phyloP scores from a whole-genome alignment of 2,329 filamentous ascomycete species.

The Xenoacremonium recifei region DNA sequence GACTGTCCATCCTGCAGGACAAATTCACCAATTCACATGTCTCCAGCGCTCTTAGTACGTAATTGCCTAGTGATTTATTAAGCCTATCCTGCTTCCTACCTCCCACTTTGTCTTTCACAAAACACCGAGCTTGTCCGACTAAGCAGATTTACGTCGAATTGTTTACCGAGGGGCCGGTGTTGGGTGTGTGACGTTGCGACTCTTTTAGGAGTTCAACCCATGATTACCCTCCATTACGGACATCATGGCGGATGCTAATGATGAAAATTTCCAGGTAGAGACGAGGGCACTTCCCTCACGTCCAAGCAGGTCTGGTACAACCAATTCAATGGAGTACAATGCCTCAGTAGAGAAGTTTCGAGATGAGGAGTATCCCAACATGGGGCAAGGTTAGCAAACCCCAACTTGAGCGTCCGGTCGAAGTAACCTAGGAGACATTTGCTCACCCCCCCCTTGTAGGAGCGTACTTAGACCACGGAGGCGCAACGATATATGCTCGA shows the following conservation, averaged over 20 bases:
- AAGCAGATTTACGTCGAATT: too few species aligned
- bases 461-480: constrained; percentile 58
- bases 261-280: constrained; percentile 8
- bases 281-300: constrained; percentile 7
- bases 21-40: constrained; percentile 5
- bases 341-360: constrained; percentile 21
- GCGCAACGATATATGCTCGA: constrained; percentile 56
- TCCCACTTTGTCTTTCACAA: not conserved
- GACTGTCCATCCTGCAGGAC: not conserved
- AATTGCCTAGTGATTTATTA: too few species aligned
- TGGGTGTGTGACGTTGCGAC: too few species aligned
- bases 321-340: constrained; percentile 23
- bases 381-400: constrained; percentile 21
- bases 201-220: too few species aligned
- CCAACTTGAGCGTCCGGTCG: not conserved
- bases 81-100: not conserved
- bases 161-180: too few species aligned
- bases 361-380: constrained; percentile 26
- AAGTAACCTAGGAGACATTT: not conserved
- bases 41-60: constrained; percentile 17
- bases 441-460: constrained; percentile 15
- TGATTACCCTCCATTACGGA: not conserved
- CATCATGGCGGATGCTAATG: constrained; percentile 4
- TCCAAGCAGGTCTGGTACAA: constrained; percentile 7
- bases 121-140: too few species aligned